Evolutionary conservation across 805 yeast genomes (phyloP).

Genomic region (Maudiozyma pseudohumilis): DNA sequence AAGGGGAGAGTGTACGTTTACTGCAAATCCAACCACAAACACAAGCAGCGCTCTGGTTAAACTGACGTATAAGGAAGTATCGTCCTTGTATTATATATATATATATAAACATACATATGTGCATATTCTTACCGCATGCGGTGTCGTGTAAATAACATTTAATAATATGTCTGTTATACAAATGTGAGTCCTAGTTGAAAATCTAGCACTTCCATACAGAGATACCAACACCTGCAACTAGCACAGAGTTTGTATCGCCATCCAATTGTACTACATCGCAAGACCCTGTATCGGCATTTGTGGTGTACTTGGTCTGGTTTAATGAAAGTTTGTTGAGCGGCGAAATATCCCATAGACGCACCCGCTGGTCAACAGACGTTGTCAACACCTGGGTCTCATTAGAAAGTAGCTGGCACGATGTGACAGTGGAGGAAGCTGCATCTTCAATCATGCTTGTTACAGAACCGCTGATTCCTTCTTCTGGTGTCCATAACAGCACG

Average conservation of each 20-base stretch:
- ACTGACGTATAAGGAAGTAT: neutral
- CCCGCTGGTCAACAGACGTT: conserved; percentile 76
- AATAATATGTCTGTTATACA: neutral
- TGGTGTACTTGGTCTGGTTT: conserved; percentile 46
- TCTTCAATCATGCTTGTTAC: conserved; percentile 30
- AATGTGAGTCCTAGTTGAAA: neutral
- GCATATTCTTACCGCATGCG: neutral
- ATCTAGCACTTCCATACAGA: conserved; percentile 35
- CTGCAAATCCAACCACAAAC: conserved; percentile 88
- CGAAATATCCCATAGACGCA: conserved; percentile 51
- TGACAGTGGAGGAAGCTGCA: conserved; percentile 85
- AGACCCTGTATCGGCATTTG: conserved; percentile 88
- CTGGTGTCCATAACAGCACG: too few species aligned
- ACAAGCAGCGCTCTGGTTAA: conserved; percentile 84
- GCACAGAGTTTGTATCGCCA: conserved; percentile 25
- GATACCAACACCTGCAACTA: conserved; percentile 79
- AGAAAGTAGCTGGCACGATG: conserved; percentile 41
- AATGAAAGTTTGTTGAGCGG: conserved; percentile 21
- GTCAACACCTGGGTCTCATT: conserved; percentile 35
- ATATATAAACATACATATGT: neutral
- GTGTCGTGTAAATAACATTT: neutral
- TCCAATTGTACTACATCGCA: conserved; percentile 33
- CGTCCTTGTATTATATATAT: neutral
- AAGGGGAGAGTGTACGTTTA: conserved; percentile 90
- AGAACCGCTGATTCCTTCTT: conserved; percentile 30